Percentiles rank a stretch among this genome's conserved stretches.
Evolutionary conservation across 495 filamentous ascomycete species (phyloP).

Genomic region (Paragyromitra xinjiangensis): DNA sequence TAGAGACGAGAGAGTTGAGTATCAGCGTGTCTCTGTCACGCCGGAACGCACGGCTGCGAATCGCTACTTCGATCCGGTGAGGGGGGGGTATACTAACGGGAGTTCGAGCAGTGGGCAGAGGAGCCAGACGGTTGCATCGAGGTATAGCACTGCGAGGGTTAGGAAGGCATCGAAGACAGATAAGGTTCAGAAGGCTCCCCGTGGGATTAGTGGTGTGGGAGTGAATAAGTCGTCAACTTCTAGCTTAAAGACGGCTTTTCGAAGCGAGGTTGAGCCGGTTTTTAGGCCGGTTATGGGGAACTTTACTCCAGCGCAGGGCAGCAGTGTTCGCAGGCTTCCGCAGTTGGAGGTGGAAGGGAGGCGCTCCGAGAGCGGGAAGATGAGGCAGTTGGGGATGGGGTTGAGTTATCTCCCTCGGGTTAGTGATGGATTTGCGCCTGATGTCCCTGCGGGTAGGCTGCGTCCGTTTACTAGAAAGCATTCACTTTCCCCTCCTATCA

Average conservation of each 20-base stretch:
- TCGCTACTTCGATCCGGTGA: conserved; percentile 49
- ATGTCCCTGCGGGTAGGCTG: conserved; percentile 1
- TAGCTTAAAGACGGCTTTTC: neutral
- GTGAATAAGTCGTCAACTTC: neutral
- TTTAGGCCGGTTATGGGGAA: conserved; percentile 11
- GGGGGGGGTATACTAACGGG: conserved; percentile 45
- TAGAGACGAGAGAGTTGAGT: neutral
- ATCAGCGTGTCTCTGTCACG: conserved; percentile 21
- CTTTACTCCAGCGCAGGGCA: conserved; percentile 18
- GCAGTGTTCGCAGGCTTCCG: neutral
- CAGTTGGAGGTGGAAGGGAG: neutral
- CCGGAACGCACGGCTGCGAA: conserved; percentile 23
- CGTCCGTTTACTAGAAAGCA: neutral
- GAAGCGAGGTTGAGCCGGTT: neutral
- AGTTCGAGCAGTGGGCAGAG: conserved; percentile 9
- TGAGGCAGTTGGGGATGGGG: neutral
- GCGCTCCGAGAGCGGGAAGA: neutral
- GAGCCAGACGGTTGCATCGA: neutral
- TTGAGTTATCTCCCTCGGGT: conserved; percentile 3
- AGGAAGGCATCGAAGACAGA: neutral
- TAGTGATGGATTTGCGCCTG: neutral
- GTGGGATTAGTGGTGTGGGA: neutral
- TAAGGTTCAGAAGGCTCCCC: neutral
- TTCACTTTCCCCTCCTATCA: neutral
- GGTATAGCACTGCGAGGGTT: neutral